phyloP scores from a whole-genome alignment of 345 rosid species.

The Lepidium sativum region DNA sequence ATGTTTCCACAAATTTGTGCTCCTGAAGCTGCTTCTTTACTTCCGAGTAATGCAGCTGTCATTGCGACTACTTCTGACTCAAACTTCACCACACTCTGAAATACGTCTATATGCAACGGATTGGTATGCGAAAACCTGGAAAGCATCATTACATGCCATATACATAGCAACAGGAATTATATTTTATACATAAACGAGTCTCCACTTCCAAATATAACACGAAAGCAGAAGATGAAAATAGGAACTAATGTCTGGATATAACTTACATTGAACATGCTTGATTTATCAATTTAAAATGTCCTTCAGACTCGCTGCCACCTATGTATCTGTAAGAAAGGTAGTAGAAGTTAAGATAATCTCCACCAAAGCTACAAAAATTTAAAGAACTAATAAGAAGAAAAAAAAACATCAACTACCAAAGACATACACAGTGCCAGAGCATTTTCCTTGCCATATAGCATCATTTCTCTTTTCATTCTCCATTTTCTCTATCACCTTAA shows the following conservation, averaged over 20 bases:
- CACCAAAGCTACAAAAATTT: background rate
- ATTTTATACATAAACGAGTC: background rate
- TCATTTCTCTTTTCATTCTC: constrained; percentile 65
- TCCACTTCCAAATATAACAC: background rate
- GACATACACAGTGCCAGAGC: constrained; percentile 99
- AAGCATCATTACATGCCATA: constrained; percentile 11
- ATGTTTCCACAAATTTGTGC: constrained; percentile 92
- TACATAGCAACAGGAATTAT: background rate
- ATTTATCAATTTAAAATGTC: constrained; percentile 85
- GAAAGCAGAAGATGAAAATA: background rate
- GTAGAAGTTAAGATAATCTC: background rate
- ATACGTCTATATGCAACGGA: constrained; percentile 84
- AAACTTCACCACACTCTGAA: constrained; percentile 73
- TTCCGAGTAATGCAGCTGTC: constrained; percentile 83
- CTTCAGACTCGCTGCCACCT: constrained; percentile 81
- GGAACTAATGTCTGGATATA: background rate
- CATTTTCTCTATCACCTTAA: constrained; percentile 52
- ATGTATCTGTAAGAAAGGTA: constrained; percentile 54
- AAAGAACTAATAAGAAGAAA: background rate
- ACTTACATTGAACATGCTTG: constrained; percentile 97
- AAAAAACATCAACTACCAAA: constrained; percentile 10
- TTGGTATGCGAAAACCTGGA: constrained; percentile 96
- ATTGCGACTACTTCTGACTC: constrained; percentile 97
- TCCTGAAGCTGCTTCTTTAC: constrained; percentile 61
- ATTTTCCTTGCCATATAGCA: constrained; percentile 86